phyloP scores from a whole-genome alignment of 78 protist species.

The Dictyostelium discoideum region dicty_2.7 NC_007088.5:7911501-7912000 shows the following conservation, averaged over 20 bases:
- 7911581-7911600: conserved; percentile 64
- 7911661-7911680: conserved; percentile 75
- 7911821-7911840: background rate
- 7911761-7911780: conserved; percentile 59
- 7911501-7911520: background rate
- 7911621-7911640: conserved; percentile 61
- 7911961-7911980: background rate
- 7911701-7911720: conserved; percentile 37
- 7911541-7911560: background rate
- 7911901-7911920: background rate
- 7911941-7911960: background rate
- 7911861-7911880: background rate
- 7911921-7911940: no score
- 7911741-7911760: conserved; percentile 67
- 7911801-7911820: background rate
- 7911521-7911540: background rate
- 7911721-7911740: conserved; percentile 43
- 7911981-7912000: no score
- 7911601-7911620: conserved; percentile 57
- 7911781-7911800: background rate
- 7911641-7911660: conserved; percentile 36
- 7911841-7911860: background rate
- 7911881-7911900: background rate
- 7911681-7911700: conserved; percentile 80
- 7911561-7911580: conserved; percentile 35